Conservation (phyloP, 331 rosid genomes). For the Rosa hybrid region DNA sequence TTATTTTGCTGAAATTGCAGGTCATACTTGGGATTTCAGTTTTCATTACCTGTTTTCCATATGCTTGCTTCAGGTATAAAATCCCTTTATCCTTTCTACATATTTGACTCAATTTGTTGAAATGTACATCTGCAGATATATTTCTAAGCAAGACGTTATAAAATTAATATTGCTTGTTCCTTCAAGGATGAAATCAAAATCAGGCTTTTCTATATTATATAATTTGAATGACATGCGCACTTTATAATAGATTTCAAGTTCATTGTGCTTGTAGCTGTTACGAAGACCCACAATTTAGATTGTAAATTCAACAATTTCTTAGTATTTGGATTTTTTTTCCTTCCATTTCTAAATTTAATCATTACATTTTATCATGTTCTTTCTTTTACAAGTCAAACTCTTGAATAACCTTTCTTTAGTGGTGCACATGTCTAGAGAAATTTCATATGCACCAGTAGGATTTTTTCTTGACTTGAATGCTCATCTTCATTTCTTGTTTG, state of each 20-base stretch:
- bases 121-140: no score
- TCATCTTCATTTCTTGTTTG: not conserved
- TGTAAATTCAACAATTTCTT: not conserved
- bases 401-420: not conserved
- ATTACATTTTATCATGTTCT: not conserved
- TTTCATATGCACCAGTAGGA: not conserved
- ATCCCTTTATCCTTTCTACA: no score
- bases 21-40: no score
- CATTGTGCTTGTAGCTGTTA: not conserved
- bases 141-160: no score
- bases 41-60: no score
- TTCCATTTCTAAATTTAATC: not conserved
- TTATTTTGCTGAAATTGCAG: no score
- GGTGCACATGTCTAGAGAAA: not conserved
- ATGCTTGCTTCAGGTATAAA: no score
- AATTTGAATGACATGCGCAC: not conserved
- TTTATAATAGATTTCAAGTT: not conserved
- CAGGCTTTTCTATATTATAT: no score
- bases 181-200: no score
- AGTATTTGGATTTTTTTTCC: not conserved
- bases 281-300: not conserved
- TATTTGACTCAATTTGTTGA: no score
- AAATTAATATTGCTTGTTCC: no score
- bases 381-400: not conserved
- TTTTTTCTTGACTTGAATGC: not conserved